A percentile compares a stretch with the other conserved stretches of the same genome.
Conservation (phyloP, 108 stramenopile genomes). For the Skeletonema menzelii region DNA sequence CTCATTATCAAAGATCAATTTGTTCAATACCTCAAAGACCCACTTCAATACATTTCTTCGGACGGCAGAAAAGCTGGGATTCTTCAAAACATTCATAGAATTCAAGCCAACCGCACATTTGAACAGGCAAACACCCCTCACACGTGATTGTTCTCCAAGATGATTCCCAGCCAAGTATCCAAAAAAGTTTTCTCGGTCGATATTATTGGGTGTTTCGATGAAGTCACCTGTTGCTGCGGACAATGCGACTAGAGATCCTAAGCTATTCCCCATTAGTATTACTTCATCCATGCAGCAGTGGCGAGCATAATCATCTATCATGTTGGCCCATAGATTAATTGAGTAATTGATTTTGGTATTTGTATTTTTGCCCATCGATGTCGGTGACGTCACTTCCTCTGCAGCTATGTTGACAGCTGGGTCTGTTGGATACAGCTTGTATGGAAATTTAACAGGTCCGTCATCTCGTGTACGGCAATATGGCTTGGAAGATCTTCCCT, state of each 20-base stretch:
- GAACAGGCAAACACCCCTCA: constrained; percentile 57
- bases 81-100: constrained; percentile 52
- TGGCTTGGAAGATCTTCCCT: constrained; percentile 63
- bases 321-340: constrained; percentile 65
- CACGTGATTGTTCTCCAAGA: constrained; percentile 13
- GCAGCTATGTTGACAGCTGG: not conserved
- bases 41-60: constrained; percentile 32
- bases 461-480: not conserved
- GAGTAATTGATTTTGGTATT: constrained; percentile 49
- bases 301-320: constrained; percentile 61
- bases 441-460: not conserved
- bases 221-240: constrained; percentile 68
- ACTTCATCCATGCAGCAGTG: constrained; percentile 38
- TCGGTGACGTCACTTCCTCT: constrained; percentile 1
- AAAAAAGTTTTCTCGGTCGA: not conserved
- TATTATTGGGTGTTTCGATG: not conserved
- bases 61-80: constrained; percentile 27
- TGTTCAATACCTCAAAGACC: constrained; percentile 53
- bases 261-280: constrained; percentile 62
- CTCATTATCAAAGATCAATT: constrained; percentile 54
- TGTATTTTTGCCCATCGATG: not conserved
- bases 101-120: constrained; percentile 74
- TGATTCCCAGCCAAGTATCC: constrained; percentile 23
- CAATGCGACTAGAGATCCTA: constrained; percentile 62
- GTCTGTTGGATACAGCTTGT: not conserved